Evolutionary conservation across 192 early-diverging fungal species (phyloP), one percentile per base, ranked within the genome.

Genomic region (Backusella tarrabulga): DNA sequence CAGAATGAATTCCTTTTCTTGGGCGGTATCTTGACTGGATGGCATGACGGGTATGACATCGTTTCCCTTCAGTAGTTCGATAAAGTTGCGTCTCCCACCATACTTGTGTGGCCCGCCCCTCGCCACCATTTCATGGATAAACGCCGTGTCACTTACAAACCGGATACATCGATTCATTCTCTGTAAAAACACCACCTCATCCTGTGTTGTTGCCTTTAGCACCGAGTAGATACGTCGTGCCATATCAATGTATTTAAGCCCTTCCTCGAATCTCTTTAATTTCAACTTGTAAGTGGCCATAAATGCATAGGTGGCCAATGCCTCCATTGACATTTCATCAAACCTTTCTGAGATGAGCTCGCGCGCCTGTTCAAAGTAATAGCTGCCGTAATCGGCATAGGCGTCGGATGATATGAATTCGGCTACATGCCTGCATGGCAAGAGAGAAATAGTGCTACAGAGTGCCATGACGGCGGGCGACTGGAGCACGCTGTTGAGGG

Each of bases 341-440:
- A 70, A 70, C n/a, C 21, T 11, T 0, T 70, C 68, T 4, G 38
- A 23, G n/a, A 70, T 40, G 21, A 70, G 36, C 11, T 70, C 68
- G 4, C 68, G 34, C 12, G 68, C 68, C 34, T 40, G 34, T 23
- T 70, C 68, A 41, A 70, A 70, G 9, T 70, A 70, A 70, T 40
- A 70, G 9, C 5, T 2, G 6, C 9, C 68, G 4, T 70, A 70
- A 11, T 70, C 68, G 0, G 34, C 14, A 8, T 38, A 70, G 8
- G 68, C 34, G 2, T 36, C n/a, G 2, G 36, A 70, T 23, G 68
- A n/a, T 23, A 70, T 23, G 4, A 41, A n/a, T 4, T 17, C 34
- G 0, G 23, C 1, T 3, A 70, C 4, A n/a, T 70, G 68, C 23
- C 26, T 36, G 21, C 68, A 70, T 40, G 35, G 34, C 40, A 14